These are phyloP conservation scores for Pseudogymnoascus sp. DNA, from an alignment of 2,329 filamentous ascomycete species.

Conservation along the genomic window DNA sequence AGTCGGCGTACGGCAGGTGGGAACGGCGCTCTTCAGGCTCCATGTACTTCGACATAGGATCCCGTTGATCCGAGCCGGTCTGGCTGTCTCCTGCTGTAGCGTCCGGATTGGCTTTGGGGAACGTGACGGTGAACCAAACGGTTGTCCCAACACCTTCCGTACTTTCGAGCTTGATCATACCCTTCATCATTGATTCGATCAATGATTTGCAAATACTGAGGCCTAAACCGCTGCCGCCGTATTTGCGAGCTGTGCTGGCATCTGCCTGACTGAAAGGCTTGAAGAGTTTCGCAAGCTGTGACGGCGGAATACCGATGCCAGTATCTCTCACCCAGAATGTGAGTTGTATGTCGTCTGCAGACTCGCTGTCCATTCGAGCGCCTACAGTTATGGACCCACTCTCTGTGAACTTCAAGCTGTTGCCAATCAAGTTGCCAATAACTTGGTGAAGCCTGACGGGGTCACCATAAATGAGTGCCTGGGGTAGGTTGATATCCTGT, in stretches of 20 bases:
- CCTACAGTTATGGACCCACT: slow-evolving; percentile 78
- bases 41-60: slow-evolving; percentile 34
- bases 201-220: slow-evolving; percentile 92
- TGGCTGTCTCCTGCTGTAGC: slow-evolving; percentile 49
- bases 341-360: slow-evolving; percentile 60
- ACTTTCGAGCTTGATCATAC: slow-evolving; percentile 75
- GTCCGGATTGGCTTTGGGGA: slow-evolving; percentile 67
- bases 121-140: slow-evolving; percentile 73
- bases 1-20: slow-evolving; percentile 48
- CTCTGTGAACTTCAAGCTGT: slow-evolving; percentile 91
- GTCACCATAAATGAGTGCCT: slow-evolving; percentile 59
- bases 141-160: slow-evolving; percentile 62
- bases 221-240: slow-evolving; percentile 84
- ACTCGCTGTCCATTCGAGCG: slow-evolving; percentile 64
- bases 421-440: slow-evolving; percentile 77
- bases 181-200: slow-evolving; percentile 86
- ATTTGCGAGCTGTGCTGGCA: slow-evolving; percentile 80
- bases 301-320: slow-evolving; percentile 79
- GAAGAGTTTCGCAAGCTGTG: slow-evolving; percentile 79
- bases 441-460: slow-evolving; percentile 61
- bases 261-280: slow-evolving; percentile 90
- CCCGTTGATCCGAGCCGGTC: slow-evolving; percentile 26
- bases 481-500: slow-evolving; percentile 62
- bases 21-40: slow-evolving; percentile 32
- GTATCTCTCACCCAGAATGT: slow-evolving; percentile 85